Percentiles rank a stretch among this genome's conserved stretches.
Evolutionary conservation across 1,139 yeast genomes (phyloP).

Genomic region (Nematodospora anomalae): DNA sequence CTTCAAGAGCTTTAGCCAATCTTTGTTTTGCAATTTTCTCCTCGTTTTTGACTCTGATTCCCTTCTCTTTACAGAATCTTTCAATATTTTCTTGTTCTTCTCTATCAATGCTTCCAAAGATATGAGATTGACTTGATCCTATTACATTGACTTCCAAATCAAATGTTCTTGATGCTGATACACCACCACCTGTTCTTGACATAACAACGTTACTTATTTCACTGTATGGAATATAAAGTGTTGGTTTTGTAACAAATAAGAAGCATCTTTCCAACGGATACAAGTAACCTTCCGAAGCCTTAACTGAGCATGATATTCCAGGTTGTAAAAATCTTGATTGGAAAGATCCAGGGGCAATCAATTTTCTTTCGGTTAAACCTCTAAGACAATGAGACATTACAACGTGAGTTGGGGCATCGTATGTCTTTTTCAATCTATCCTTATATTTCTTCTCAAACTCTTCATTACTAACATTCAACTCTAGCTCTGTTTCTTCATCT

Average conservation of each 20-base stretch:
- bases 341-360: slow-evolving; percentile 85
- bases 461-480: slow-evolving; percentile 79
- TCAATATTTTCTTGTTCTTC: slow-evolving; percentile 87
- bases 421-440: slow-evolving; percentile 71
- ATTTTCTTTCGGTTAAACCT: slow-evolving; percentile 85
- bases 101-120: slow-evolving; percentile 84
- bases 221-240: slow-evolving; percentile 83
- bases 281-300: slow-evolving; percentile 92
- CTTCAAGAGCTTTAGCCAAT: slow-evolving; percentile 74
- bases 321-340: slow-evolving; percentile 72
- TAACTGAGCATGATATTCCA: slow-evolving; percentile 87
- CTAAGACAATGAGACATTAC: slow-evolving; percentile 88
- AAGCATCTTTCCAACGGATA: slow-evolving; percentile 90
- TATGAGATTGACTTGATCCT: slow-evolving; percentile 68
- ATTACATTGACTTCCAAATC: slow-evolving; percentile 80
- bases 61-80: slow-evolving; percentile 72
- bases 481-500: slow-evolving; percentile 91
- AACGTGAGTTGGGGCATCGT: slow-evolving; percentile 80
- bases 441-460: slow-evolving; percentile 78
- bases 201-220: slow-evolving; percentile 78
- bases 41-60: slow-evolving; percentile 80
- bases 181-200: slow-evolving; percentile 84
- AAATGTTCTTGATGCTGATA: slow-evolving; percentile 83
- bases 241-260: slow-evolving; percentile 90
- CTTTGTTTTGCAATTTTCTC: slow-evolving; percentile 83